Percentiles rank a stretch among this genome's conserved stretches.
These are phyloP conservation scores for Xylaria bambusicola DNA, from an alignment of 495 filamentous ascomycete species.

Conservation along the genomic window DNA sequence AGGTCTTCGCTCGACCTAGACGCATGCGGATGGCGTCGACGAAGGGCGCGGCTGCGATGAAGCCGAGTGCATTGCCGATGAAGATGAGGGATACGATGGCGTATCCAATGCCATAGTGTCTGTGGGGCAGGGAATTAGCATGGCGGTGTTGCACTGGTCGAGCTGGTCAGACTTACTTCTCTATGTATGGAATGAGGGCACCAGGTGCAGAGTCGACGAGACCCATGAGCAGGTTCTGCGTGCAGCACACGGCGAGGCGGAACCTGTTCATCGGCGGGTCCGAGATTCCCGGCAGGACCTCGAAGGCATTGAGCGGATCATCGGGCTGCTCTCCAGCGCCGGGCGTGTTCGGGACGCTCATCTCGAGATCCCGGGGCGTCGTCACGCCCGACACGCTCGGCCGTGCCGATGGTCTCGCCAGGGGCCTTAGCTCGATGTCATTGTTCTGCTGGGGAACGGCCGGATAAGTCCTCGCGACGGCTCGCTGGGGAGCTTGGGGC, in stretches of 20 bases:
- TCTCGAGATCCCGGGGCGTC: slow-evolving; percentile 58
- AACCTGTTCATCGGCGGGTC: slow-evolving; percentile 58
- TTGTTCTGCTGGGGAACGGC: slow-evolving; percentile 37
- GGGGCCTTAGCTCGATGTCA: slow-evolving; percentile 37
- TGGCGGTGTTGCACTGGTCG: too few species aligned
- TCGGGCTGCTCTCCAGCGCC: not conserved
- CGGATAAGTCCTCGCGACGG: slow-evolving; percentile 40
- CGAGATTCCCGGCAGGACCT: slow-evolving; percentile 51
- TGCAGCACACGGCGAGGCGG: slow-evolving; percentile 47
- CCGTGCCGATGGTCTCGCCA: slow-evolving; percentile 29
- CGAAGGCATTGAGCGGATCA: slow-evolving; percentile 35
- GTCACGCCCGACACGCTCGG: slow-evolving; percentile 26
- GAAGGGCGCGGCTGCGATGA: slow-evolving; percentile 69
- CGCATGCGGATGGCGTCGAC: slow-evolving; percentile 58
- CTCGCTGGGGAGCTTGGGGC: slow-evolving; percentile 35
- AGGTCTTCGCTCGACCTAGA: slow-evolving; percentile 63
- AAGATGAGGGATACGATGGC: slow-evolving; percentile 77
- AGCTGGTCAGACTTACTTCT: slow-evolving; percentile 40
- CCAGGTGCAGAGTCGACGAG: slow-evolving; percentile 68
- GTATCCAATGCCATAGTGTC: slow-evolving; percentile 69
- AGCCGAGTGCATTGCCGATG: slow-evolving; percentile 75
- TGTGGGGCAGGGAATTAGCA: slow-evolving; percentile 14
- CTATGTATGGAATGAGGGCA: slow-evolving; percentile 73
- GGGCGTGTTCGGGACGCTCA: slow-evolving; percentile 50
- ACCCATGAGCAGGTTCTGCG: slow-evolving; percentile 58